These are phyloP conservation scores for Thelonectria olida DNA, from an alignment of 2,329 filamentous ascomycete species.

Conservation along the genomic window DNA sequence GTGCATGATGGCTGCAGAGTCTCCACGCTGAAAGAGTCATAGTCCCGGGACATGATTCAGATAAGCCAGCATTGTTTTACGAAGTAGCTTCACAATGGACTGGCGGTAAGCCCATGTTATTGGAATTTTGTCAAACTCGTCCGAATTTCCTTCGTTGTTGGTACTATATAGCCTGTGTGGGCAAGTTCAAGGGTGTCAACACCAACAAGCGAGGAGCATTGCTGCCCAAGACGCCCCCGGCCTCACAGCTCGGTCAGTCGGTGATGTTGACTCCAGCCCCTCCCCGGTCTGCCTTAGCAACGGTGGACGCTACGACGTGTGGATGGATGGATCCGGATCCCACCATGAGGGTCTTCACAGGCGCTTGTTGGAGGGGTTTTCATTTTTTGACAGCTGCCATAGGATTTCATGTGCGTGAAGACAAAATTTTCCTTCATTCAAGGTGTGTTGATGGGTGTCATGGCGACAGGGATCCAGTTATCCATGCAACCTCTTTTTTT, in stretches of 20 bases:
- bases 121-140: too few species aligned
- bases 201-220: constrained; percentile 15
- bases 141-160: not conserved
- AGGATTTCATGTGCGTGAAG: not conserved
- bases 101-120: not conserved
- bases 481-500: constrained; percentile 7
- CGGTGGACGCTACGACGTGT: constrained; percentile 4
- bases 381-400: constrained; percentile 3
- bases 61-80: constrained; percentile 6
- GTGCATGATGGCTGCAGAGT: constrained; percentile 5
- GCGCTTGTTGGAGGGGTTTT: constrained; percentile 12
- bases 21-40: constrained; percentile 20
- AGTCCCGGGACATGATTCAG: not conserved
- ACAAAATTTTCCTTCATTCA: not conserved
- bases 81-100: not conserved
- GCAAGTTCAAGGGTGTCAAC: constrained; percentile 2
- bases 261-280: constrained; percentile 15
- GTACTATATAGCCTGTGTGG: not conserved
- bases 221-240: constrained; percentile 18
- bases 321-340: constrained; percentile 8
- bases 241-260: constrained; percentile 3
- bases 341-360: not conserved
- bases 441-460: not conserved
- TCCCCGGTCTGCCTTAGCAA: constrained; percentile 14
- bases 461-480: constrained; percentile 8